Evolutionary conservation across 108 stramenopile species (phyloP), one percentile per base, ranked within the genome.

Genomic region (Fragilariopsis cylindrus): DNA sequence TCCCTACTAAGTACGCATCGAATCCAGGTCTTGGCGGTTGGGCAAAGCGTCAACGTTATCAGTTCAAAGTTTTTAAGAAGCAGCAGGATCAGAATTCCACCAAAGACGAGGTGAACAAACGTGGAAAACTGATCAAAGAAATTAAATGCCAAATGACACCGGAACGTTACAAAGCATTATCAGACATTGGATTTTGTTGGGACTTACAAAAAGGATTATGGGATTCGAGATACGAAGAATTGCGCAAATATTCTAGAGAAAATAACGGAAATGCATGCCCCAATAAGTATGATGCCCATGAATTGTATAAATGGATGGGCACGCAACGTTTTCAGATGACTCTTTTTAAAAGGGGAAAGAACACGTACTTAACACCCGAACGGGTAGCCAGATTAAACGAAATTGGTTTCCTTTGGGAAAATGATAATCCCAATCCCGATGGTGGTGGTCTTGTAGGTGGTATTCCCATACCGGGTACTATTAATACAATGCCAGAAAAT

Each of bases 1-100:
- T 87, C 40, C 83, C 86, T 12, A 72, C 71, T 0, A 70, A 70
- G 11, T 85, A 78, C 66, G 73, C 74, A 62, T 46, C 46, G 19
- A 78, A 87, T 57, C 82, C 82, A 21, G 70, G 69, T 30, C 74
- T 87, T 30, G 84, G 73, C 1, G 54, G 72, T 60, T 88, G 85
- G 84, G 79, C 80, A 52, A 76, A 66, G 15, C 41, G 60, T 13
- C 74, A 75, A 18, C 53, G 48, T 18, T 69, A 21, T 7, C 21
- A 69, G 44, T 52, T 40, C 40, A 54, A 52, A 7, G 15, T 52
- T 4, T 39, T 60, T 11, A 30, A 60, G 21, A 60, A 60, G 58
- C 58, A 60, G 4, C 5, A 3, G 19, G 21, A 60, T 30, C 30
- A 30, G 55, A 19, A 56, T 19, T 7, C 55, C 18, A 19, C 9